Percentiles rank a stretch among this genome's conserved stretches.
phyloP scores from a whole-genome alignment of 768 basidiomycete species.

The Hebeloma cylindrosporum region DNA sequence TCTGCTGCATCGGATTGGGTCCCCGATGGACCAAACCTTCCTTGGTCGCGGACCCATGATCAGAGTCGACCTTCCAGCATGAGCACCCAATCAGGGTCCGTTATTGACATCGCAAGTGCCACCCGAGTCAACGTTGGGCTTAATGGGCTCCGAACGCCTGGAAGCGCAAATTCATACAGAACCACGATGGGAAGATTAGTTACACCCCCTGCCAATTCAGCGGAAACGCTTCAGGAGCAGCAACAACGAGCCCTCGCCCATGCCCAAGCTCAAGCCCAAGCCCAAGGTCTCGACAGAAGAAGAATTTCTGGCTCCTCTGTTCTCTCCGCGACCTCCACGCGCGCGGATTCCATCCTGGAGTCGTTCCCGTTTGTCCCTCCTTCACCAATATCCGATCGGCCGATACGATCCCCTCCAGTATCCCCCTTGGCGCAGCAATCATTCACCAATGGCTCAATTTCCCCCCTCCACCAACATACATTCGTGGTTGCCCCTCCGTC shows the following conservation, averaged over 20 bases:
- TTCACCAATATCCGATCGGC: conserved; percentile 83
- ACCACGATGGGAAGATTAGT: conserved; percentile 66
- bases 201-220: conserved; percentile 37
- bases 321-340: conserved; percentile 65
- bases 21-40: conserved; percentile 38
- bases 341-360: conserved; percentile 82
- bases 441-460: conserved; percentile 50
- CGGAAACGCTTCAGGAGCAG: conserved; percentile 56
- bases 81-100: conserved; percentile 60
- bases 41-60: conserved; percentile 41
- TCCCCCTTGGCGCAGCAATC: conserved; percentile 69
- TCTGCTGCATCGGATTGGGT: conserved; percentile 36
- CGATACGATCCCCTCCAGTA: conserved; percentile 70
- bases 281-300: conserved; percentile 47
- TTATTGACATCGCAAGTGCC: conserved; percentile 61
- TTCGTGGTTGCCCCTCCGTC: conserved; percentile 48
- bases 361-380: conserved; percentile 89
- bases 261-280: conserved; percentile 59
- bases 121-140: conserved; percentile 68
- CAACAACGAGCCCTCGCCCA: conserved; percentile 63
- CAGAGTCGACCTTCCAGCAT: conserved; percentile 59
- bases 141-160: conserved; percentile 41
- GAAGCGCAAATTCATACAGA: conserved; percentile 45
- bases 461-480: conserved; percentile 57
- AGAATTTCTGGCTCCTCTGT: conserved; percentile 66